Base-by-base conservation (phyloP, 768 basidiomycete genomes). In the Cystofilobasidium ferigula region DNA sequence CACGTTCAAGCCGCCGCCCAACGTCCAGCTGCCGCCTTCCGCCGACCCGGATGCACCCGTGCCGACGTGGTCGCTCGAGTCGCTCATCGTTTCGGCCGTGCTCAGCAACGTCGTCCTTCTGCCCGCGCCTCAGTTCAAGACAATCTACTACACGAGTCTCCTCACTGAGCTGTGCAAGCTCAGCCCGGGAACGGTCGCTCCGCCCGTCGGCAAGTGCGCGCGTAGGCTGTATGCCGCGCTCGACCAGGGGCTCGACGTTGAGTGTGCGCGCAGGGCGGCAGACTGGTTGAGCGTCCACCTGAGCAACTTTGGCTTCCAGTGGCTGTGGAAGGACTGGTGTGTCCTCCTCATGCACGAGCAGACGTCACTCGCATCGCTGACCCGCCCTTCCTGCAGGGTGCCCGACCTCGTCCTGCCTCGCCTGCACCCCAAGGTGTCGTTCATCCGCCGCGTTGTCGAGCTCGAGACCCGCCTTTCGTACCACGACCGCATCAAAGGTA, bases 271-370 rank as follows among this genome's bases (percentile, higher is more conserved):
- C 57, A 80, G 89, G 35, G 88, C 92, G 66, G 85, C 88, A 0
- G 92, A 97, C 68, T 99, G 95, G 95, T 95, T 98, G 71, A 82
- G 89, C 2, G 81, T 88, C 2, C 95, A 99, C 72, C 86, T 99
- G 85, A 93, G 89, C 70, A 99, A 99, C 77, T 99, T 97, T 75
- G 86, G 86, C 30, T 99, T 97, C 77, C 85, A 86, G 72, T 98
- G 95, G 95, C 90, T 95, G 18, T 99, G 95, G 95, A 93, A 90
- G 72, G 95, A 98, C 81, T 99, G 95, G 94, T 92, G 60, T 53
- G 85, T 77, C 7, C 0, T 10, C 26, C 30, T 14, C n/a, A 16
- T 63, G 20, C n/a, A 20, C 42, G 12, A 4, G 12, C 3, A 16
- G 2, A 18, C 20, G 47, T 38, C 22, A 63, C 8, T 32, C 24